Conservation (phyloP, 164 flowering plant species). For the Echeveria elegans region DNA sequence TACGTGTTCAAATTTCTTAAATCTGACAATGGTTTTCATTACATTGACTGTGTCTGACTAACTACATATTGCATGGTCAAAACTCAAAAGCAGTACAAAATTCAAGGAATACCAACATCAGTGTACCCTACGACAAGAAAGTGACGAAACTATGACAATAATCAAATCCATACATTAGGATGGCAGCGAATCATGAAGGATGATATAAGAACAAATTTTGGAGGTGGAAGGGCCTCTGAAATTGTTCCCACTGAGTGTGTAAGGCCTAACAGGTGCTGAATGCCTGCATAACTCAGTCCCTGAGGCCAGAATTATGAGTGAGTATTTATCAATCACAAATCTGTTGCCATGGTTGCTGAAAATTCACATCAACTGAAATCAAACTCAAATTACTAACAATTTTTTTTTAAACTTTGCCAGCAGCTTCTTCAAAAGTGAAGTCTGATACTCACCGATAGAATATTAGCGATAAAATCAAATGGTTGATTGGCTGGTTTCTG, state of each 20-base stretch:
- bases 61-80: too few species aligned
- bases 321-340: neutral
- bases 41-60: too few species aligned
- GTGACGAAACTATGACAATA: neutral
- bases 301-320: constrained; percentile 13
- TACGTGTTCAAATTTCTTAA: too few species aligned
- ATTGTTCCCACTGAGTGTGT: constrained; percentile 53
- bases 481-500: constrained; percentile 46
- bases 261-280: constrained; percentile 54
- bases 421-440: neutral
- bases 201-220: constrained; percentile 51
- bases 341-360: too few species aligned
- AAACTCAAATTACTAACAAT: too few species aligned
- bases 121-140: neutral
- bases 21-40: too few species aligned
- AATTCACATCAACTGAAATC: too few species aligned
- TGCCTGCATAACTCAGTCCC: constrained; percentile 53
- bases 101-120: too few species aligned
- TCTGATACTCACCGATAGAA: constrained; percentile 48
- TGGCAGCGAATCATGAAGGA: constrained; percentile 49
- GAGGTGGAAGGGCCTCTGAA: constrained; percentile 57
- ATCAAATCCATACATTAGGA: constrained; percentile 38
- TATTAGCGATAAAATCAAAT: constrained; percentile 30
- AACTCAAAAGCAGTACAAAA: too few species aligned
- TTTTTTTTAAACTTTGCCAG: neutral